A percentile compares a stretch with the other conserved stretches of the same genome.
Conservation (phyloP, 768 basidiomycete species). For the Amanita fuliginea region DNA sequence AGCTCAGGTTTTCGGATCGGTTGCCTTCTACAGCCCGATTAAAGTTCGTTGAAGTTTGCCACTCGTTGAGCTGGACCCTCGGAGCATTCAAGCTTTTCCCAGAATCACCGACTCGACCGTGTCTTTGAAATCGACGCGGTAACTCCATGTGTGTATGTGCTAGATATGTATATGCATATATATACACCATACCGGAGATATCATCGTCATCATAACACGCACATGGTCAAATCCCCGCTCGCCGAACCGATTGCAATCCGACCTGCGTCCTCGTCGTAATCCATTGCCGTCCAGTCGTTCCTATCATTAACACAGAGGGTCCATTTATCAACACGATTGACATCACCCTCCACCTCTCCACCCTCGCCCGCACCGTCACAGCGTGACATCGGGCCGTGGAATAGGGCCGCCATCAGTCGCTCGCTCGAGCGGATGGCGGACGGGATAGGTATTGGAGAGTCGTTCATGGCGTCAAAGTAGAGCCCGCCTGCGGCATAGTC, state of each 20-base stretch:
- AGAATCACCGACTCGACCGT: too few species aligned
- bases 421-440: neutral
- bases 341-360: neutral
- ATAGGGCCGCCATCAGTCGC: neutral
- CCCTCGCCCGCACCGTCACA: neutral
- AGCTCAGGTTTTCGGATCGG: too few species aligned
- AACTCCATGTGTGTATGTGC: neutral
- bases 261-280: constrained; percentile 50
- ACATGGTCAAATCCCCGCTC: constrained; percentile 32
- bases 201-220: constrained; percentile 19
- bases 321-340: constrained; percentile 16
- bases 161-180: neutral
- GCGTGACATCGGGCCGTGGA: neutral
- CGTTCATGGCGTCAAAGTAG: constrained; percentile 11
- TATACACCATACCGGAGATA: neutral
- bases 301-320: constrained; percentile 20
- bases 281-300: constrained; percentile 45
- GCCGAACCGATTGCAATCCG: constrained; percentile 41
- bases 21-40: too few species aligned
- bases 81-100: too few species aligned
- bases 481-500: constrained; percentile 30
- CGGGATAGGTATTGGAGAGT: constrained; percentile 13
- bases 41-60: too few species aligned
- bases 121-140: too few species aligned
- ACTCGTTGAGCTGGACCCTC: too few species aligned